Percentiles rank a stretch among this genome's conserved stretches.
Conservation (phyloP, 2,329 filamentous ascomycete genomes). For the Rhynchosporium secalis region DNA sequence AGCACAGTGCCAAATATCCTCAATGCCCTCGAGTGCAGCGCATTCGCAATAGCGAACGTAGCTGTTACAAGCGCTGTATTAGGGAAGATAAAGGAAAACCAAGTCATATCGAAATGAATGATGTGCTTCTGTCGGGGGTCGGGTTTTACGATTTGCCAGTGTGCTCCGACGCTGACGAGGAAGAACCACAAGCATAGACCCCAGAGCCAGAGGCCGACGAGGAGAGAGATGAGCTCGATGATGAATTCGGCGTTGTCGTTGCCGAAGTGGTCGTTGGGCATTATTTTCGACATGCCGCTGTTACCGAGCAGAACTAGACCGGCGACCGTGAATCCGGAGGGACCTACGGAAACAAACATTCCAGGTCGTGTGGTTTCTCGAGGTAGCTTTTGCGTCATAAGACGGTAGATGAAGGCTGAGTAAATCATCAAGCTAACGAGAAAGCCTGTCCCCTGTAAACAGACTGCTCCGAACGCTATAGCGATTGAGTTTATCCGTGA, state of each 20-base stretch:
- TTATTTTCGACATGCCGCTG: constrained; percentile 38
- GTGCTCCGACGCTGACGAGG: constrained; percentile 72
- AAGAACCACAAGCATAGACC: constrained; percentile 84
- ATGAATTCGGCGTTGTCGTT: constrained; percentile 47
- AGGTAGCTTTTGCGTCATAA: constrained; percentile 87
- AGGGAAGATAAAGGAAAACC: constrained; percentile 64
- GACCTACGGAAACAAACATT: constrained; percentile 82
- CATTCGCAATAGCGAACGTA: constrained; percentile 68
- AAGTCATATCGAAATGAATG: constrained; percentile 80
- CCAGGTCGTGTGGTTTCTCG: constrained; percentile 73
- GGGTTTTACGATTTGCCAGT: constrained; percentile 63
- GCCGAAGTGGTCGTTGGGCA: constrained; percentile 47
- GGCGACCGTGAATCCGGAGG: constrained; percentile 59
- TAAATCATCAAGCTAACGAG: constrained; percentile 74
- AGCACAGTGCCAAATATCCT: constrained; percentile 68
- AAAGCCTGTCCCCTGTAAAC: constrained; percentile 56
- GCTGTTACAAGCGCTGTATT: constrained; percentile 56
- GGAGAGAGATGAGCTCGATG: constrained; percentile 52
- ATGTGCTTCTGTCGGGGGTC: constrained; percentile 45
- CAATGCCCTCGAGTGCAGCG: constrained; percentile 60
- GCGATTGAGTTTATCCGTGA: constrained; percentile 47
- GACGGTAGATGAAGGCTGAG: constrained; percentile 77
- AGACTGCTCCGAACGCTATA: constrained; percentile 51
- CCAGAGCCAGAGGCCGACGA: constrained; percentile 78
- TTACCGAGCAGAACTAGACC: constrained; percentile 49